Evolutionary conservation across 2,329 filamentous ascomycete genomes (phyloP).

Genomic region (Gnomoniopsis smithogilvyi): DNA sequence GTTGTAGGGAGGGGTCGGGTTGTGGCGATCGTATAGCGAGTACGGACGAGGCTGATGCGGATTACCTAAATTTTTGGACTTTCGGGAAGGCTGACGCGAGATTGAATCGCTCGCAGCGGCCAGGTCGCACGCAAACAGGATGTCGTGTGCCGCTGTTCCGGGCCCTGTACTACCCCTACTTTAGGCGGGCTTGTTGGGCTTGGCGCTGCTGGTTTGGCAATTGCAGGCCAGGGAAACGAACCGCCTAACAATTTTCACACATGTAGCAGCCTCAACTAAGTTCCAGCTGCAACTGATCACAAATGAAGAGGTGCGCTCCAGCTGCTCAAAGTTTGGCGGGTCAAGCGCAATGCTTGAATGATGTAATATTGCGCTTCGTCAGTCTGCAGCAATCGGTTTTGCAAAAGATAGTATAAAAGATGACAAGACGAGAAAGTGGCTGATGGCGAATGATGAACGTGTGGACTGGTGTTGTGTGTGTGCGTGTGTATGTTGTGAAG

Average conservation of each 20-base stretch:
- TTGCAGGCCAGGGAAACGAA: background rate
- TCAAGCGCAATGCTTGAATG: too few relatives aligned
- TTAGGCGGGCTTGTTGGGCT: background rate
- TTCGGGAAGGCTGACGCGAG: conserved; percentile 14
- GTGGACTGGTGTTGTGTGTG: too few relatives aligned
- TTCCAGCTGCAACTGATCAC: too few relatives aligned
- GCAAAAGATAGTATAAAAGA: too few relatives aligned
- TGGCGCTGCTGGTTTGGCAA: background rate
- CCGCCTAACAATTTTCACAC: background rate
- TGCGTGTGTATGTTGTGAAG: too few relatives aligned
- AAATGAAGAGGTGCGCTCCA: too few relatives aligned
- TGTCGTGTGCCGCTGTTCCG: background rate
- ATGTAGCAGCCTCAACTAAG: too few relatives aligned
- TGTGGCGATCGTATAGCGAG: conserved; percentile 15
- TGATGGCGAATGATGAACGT: too few relatives aligned
- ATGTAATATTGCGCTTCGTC: too few relatives aligned
- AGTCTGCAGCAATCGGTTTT: too few relatives aligned
- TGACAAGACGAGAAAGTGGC: too few relatives aligned
- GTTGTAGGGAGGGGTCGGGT: conserved; percentile 18
- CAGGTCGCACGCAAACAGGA: background rate
- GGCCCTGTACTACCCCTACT: background rate
- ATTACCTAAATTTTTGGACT: conserved; percentile 14
- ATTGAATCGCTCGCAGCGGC: background rate
- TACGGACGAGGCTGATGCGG: background rate
- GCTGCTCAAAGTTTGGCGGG: too few relatives aligned